Conservation (phyloP, 768 basidiomycete species). For the Amanita pallidorosea region DNA sequence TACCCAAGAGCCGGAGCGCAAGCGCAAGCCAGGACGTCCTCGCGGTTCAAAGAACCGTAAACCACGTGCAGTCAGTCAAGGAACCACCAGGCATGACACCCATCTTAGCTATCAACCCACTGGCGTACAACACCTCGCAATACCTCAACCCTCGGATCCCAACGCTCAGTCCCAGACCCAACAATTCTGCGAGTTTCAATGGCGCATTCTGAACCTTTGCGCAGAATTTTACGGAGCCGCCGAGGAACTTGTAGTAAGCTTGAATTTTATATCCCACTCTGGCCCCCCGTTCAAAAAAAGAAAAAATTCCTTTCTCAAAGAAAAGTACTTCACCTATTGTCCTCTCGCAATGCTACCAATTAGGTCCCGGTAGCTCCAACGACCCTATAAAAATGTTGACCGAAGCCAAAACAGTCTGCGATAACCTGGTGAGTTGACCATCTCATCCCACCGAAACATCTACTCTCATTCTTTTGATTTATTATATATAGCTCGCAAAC, state of each 20-base stretch:
- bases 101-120: conserved; percentile 34
- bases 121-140: conserved; percentile 17
- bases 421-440: conserved; percentile 48
- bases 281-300: conserved; percentile 7
- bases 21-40: conserved; percentile 71
- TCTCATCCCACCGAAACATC: background rate
- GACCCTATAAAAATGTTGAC: conserved; percentile 65
- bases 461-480: conserved; percentile 7
- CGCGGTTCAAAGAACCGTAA: conserved; percentile 71
- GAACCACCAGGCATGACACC: conserved; percentile 23
- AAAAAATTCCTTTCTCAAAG: too few species aligned
- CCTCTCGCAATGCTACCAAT: conserved; percentile 71
- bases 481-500: conserved; percentile 47
- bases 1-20: conserved; percentile 30
- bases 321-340: conserved; percentile 60
- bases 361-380: conserved; percentile 56
- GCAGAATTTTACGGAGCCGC: conserved; percentile 82
- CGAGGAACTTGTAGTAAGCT: conserved; percentile 74
- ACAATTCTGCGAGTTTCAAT: conserved; percentile 79
- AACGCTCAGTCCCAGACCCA: conserved; percentile 47
- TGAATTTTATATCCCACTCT: conserved; percentile 4
- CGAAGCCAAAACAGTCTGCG: conserved; percentile 72
- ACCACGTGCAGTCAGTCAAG: conserved; percentile 19
- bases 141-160: conserved; percentile 36
- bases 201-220: conserved; percentile 74